A percentile compares a stretch with the other conserved stretches of the same genome.
phyloP scores from a whole-genome alignment of 2,329 filamentous ascomycete genomes.

The Penicillium sp. region DNA sequence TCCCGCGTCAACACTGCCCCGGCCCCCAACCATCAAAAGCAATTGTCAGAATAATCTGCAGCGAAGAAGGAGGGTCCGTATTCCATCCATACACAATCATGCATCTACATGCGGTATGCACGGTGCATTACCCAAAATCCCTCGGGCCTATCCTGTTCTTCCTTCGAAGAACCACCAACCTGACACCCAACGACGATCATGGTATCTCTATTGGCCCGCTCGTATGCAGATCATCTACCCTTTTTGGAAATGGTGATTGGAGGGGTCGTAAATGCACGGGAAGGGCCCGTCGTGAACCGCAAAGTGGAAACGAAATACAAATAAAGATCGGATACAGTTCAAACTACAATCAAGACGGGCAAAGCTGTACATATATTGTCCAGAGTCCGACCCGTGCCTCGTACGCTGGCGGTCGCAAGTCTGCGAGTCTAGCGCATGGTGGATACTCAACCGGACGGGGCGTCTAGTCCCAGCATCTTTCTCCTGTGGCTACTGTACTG shows the following conservation, averaged over 20 bases:
- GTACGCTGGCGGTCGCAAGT: neutral
- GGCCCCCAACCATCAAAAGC: neutral
- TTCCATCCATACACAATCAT: neutral
- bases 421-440: neutral
- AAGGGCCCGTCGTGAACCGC: neutral
- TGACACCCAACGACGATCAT: neutral
- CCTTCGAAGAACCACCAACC: neutral
- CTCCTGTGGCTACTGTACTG: neutral
- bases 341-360: neutral
- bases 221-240: neutral
- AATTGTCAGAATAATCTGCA: conserved; percentile 3
- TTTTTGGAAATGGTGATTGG: neutral
- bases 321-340: neutral
- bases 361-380: neutral
- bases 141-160: neutral
- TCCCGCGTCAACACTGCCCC: neutral
- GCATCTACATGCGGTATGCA: neutral
- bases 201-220: neutral
- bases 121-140: conserved; percentile 5
- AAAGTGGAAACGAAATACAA: neutral
- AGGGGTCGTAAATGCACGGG: neutral
- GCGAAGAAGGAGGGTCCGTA: neutral
- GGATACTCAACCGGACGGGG: neutral
- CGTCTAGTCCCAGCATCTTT: neutral
- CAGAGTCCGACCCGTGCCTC: neutral